A percentile compares a stretch with the other conserved stretches of the same genome.
These are phyloP conservation scores for Scutellaria galericulata DNA, from an alignment of 257 asterid species.

Conservation along the genomic window DNA sequence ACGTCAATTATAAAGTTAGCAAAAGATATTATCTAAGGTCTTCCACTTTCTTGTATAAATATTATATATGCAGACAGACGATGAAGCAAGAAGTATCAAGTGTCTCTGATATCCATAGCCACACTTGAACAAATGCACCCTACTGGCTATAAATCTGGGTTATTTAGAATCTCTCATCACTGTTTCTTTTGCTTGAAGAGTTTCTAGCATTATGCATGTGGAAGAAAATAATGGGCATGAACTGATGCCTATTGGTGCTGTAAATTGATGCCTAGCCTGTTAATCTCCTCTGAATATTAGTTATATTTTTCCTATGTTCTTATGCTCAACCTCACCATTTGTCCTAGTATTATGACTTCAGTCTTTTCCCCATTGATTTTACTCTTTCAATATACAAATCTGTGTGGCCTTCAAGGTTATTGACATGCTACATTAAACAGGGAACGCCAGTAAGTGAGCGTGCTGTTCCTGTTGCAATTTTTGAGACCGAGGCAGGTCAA, in stretches of 20 bases:
- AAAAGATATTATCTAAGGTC: too few relatives aligned
- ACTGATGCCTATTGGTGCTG: not conserved
- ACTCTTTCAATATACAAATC: slow-evolving; percentile 21
- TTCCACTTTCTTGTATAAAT: too few relatives aligned
- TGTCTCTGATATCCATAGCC: not conserved
- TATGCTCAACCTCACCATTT: slow-evolving; percentile 15
- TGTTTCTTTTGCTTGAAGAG: slow-evolving; percentile 19
- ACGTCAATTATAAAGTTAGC: too few relatives aligned
- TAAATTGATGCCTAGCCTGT: slow-evolving; percentile 7
- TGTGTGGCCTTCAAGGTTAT: slow-evolving; percentile 32
- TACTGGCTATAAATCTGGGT: slow-evolving; percentile 1
- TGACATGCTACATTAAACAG: slow-evolving; percentile 58
- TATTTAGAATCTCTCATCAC: not conserved
- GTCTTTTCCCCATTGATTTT: slow-evolving; percentile 22
- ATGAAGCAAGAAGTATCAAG: too few relatives aligned
- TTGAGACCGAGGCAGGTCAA: slow-evolving; percentile 88
- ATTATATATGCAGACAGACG: too few relatives aligned
- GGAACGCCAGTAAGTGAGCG: slow-evolving; percentile 99
- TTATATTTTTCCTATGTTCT: slow-evolving; percentile 19
- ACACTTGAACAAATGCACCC: slow-evolving; percentile 21
- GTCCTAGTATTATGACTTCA: slow-evolving; percentile 20
- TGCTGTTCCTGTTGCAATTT: slow-evolving; percentile 97
- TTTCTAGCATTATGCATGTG: slow-evolving; percentile 25
- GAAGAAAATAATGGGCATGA: slow-evolving; percentile 19
- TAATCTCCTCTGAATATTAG: slow-evolving; percentile 15